phyloP scores from a whole-genome alignment of 164 flowering plant species.

The grape (Vitis vinifera) region ASM3070453v1 NC_081816.1:771501-772000 shows the following conservation, averaged over 20 bases:
- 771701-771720: no score
- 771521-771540: constrained; percentile 12
- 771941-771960: no score
- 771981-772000: no score
- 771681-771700: no score
- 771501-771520: constrained; percentile 4
- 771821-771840: constrained; percentile 18
- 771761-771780: no score
- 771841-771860: constrained; percentile 7
- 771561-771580: background rate
- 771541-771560: background rate
- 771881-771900: constrained; percentile 6
- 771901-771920: constrained; percentile 2
- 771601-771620: no score
- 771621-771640: no score
- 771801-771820: constrained; percentile 1
- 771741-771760: background rate
- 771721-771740: background rate
- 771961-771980: no score
- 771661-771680: no score
- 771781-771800: background rate
- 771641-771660: no score
- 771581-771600: no score
- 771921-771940: no score
- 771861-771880: constrained; percentile 7